Base-by-base conservation (phyloP, 129 eudicot species). In the Kitagawia praeruptora region DNA sequence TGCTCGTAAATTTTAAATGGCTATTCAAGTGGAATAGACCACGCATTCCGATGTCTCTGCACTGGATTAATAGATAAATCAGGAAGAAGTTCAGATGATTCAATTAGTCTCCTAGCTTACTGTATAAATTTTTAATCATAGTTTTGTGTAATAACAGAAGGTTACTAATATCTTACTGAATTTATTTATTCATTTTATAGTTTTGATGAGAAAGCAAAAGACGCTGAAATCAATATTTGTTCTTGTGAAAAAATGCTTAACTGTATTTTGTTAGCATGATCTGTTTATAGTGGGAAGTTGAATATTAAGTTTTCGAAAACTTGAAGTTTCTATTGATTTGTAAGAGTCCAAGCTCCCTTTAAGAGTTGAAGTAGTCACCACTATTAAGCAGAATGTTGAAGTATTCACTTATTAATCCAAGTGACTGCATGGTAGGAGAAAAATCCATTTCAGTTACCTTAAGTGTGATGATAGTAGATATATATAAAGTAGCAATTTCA, bases 1-100 rank as follows among this genome's bases (percentile, higher is more conserved):
- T 61, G 85, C 83, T 10, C 87, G 92, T 16, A 92, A 87, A 88
- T 77, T 70, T 41, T 86, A 83, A 86, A 28, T 74, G 53, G 28
- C 73, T 27, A 34, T 8, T 34, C 73, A 63, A 16, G 23, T 5
- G 58, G n/a, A 51, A 63, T 8, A 63, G 70, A 63, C 70, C 70
- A 2, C 16, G 25, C 70, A 25, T 63, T 9, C 4, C 0, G 74
- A 69, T 61, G 34, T 25, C 69, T 61, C 69, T 61, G 69, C 69
- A 61, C 37, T n/a, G 15, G 69, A n/a, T 61, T n/a, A 3, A 61
- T 25, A 61, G 6, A n/a, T n/a, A n/a, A 27, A 9, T 61, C 6
- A 61, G 69, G 34, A 61, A 54, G 61, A 18, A 58, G 69, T 61
- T 61, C 69, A 61, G 34, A 61, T 8, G 69, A 25, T 61, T 34